A percentile compares a stretch with the other conserved stretches of the same genome.
These are phyloP conservation scores for Triticum turgidum DNA, from an alignment of 176 grass and related monocot species.

Conservation along the genomic window DNA sequence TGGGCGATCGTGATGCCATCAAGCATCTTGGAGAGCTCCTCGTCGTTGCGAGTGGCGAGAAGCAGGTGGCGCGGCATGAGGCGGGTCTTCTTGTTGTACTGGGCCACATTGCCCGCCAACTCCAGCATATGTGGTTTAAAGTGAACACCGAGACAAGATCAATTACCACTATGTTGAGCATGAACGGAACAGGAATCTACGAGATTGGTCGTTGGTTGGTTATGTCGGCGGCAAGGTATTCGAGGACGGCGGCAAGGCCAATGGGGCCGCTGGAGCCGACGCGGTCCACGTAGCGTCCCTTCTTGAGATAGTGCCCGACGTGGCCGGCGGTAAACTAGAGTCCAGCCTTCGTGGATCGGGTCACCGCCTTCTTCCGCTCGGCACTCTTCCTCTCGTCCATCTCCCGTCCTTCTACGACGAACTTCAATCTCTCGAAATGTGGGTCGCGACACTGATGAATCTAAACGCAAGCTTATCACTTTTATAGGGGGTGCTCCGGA, in stretches of 20 bases:
- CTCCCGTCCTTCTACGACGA: not conserved
- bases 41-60: conserved; percentile 23
- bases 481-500: not conserved
- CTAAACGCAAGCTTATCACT: not conserved
- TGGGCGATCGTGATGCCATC: not conserved
- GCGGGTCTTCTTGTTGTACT: conserved; percentile 40
- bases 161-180: not conserved
- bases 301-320: too few relatives aligned
- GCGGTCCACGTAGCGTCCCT: not conserved
- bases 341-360: too few relatives aligned
- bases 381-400: too few relatives aligned
- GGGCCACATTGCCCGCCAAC: conserved; percentile 23
- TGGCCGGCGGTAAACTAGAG: too few relatives aligned
- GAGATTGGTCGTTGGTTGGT: not conserved
- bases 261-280: conserved; percentile 26
- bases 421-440: not conserved
- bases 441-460: too few relatives aligned
- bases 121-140: not conserved
- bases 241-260: conserved; percentile 28
- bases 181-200: not conserved
- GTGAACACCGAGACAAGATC: not conserved
- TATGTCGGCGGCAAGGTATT: conserved; percentile 33
- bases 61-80: conserved; percentile 27
- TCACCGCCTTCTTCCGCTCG: too few relatives aligned
- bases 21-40: conserved; percentile 36